Base-by-base conservation (phyloP, 148 eudicot species). In the Vaccinium vitisidaea region DNA sequence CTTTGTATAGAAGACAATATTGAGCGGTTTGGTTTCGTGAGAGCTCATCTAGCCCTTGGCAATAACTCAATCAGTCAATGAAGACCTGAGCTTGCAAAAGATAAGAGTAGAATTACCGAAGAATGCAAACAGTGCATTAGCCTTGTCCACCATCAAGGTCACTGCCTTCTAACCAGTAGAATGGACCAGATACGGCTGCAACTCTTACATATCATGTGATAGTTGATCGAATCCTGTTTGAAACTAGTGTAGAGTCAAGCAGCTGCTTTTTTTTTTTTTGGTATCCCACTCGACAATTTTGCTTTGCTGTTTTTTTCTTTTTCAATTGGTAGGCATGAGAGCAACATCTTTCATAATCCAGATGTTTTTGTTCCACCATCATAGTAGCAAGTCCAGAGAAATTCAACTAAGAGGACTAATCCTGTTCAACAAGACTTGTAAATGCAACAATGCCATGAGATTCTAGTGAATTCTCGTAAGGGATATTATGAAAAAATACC, bases 331-430 rank as follows among this genome's bases (percentile, higher is more conserved):
- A 49, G 80, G 10, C 52, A 32, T 30, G 43, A 49, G 48, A 56
- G 39, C 61, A 23, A 5, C 69, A 55, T 80, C 69, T 10, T 58
- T 32, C 69, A 80, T 80, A 18, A 80, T 80, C 61, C 69, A 80
- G 58, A 14, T 48, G 54, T 23, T 43, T 43, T 23, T 18, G 16
- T 56, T 80, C 25, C 27, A 8, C 39, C 16, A 10, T 63, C 82
- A 56, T 39, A 16, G 54, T 80, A 55, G 13, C 50, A 36, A 80
- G 69, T 49, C n/a, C 46, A 80, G 27, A 58, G 7, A 80, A 56
- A 80, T 16, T 36, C 82, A 58, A 58, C 25, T 19, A 80, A 19
- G 82, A 30, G 6, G 30, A 36, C 46, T 56, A 18, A 36, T 56
- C 67, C 36, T 18, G 50, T 55, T 32, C 69, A 32, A 30, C 23